Evolutionary conservation across 257 asterid species (phyloP).

Genomic region (Capsicum rhomboideum): DNA sequence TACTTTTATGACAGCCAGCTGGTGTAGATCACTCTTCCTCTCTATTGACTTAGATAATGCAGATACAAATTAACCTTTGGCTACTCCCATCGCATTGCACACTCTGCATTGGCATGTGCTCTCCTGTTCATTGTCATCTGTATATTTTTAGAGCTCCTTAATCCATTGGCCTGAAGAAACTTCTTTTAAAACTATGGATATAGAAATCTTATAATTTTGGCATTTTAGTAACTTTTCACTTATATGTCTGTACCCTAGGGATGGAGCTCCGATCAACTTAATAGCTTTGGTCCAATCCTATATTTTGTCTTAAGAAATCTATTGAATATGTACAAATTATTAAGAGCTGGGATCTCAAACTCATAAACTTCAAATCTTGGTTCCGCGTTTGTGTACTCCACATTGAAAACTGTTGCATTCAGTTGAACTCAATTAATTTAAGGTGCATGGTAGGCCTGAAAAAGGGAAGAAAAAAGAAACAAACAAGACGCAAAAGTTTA

Average conservation of each 20-base stretch:
- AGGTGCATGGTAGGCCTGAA: neutral
- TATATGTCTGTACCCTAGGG: too few species aligned
- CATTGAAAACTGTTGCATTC: too few species aligned
- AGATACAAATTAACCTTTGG: neutral
- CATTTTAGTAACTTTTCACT: too few species aligned
- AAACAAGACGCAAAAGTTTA: too few species aligned
- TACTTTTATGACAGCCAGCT: too few species aligned
- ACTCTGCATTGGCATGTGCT: neutral
- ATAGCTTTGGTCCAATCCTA: too few species aligned
- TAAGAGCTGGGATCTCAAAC: neutral
- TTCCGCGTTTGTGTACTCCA: neutral
- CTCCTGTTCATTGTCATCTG: neutral
- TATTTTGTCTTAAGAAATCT: too few species aligned
- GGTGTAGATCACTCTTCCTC: neutral
- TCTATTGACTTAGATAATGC: neutral
- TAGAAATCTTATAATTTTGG: too few species aligned
- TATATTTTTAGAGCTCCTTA: neutral
- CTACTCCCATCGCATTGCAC: neutral
- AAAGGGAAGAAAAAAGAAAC: neutral
- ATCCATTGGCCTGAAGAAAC: neutral
- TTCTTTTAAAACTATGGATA: too few species aligned
- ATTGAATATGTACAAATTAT: too few species aligned
- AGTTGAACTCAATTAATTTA: neutral
- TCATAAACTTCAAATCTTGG: neutral
- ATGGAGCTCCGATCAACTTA: too few species aligned